These are phyloP conservation scores for Chaetothyriales sp. DNA, from an alignment of 2,329 filamentous ascomycete species.

Conservation along the genomic window DNA sequence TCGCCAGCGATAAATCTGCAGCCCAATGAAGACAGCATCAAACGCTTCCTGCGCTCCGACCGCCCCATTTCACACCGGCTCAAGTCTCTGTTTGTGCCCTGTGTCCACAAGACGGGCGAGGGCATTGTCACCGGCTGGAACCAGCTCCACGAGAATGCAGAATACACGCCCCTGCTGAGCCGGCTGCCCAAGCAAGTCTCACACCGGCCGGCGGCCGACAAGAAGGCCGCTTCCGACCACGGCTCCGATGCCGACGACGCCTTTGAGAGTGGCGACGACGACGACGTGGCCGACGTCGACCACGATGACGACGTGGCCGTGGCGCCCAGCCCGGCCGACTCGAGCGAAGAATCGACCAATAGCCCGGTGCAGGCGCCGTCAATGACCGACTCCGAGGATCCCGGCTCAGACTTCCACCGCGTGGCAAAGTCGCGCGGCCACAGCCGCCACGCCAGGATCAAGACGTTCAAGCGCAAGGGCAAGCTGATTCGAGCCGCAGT, in stretches of 20 bases:
- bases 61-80: slow-evolving; percentile 49
- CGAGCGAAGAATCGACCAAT: slow-evolving; percentile 13
- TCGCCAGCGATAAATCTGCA: slow-evolving; percentile 7
- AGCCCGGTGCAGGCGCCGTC: slow-evolving; percentile 5
- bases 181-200: slow-evolving; percentile 10
- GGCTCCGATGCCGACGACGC: slow-evolving; percentile 14
- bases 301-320: slow-evolving; percentile 7
- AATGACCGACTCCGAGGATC: slow-evolving; percentile 22
- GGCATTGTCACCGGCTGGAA: slow-evolving; percentile 59
- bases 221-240: slow-evolving; percentile 14
- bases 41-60: slow-evolving; percentile 32
- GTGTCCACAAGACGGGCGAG: slow-evolving; percentile 47
- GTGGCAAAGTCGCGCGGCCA: slow-evolving; percentile 10
- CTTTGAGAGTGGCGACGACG: slow-evolving; percentile 22
- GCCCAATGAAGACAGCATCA: slow-evolving; percentile 22
- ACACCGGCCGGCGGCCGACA: slow-evolving; percentile 18
- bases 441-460: slow-evolving; percentile 12
- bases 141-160: slow-evolving; percentile 26
- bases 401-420: slow-evolving; percentile 13
- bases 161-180: slow-evolving; percentile 11
- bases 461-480: slow-evolving; percentile 28
- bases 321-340: slow-evolving; percentile 22
- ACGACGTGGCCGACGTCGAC: slow-evolving; percentile 20
- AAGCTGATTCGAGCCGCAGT: slow-evolving; percentile 16
- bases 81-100: slow-evolving; percentile 64